Conservation (phyloP, 73 alveolate genomes). For the Uronychia binucleata region DNA sequence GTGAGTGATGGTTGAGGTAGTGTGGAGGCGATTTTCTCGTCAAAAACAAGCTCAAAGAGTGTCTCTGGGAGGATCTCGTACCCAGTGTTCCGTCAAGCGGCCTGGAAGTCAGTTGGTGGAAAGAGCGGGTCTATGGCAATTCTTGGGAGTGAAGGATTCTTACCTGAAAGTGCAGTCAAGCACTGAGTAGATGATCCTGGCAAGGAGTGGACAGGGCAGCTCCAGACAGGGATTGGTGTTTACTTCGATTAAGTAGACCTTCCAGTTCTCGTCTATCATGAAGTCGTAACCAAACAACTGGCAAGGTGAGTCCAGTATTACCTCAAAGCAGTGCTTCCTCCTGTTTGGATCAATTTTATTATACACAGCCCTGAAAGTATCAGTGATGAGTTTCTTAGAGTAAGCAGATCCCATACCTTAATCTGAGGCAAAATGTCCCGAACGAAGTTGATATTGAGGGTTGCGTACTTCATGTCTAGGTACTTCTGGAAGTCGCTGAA, state of each 20-base stretch:
- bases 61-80: constrained; percentile 1
- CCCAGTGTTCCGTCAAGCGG: not conserved
- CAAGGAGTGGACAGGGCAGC: constrained; percentile 89
- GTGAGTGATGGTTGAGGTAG: too few relatives aligned
- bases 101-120: constrained; percentile 59
- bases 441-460: constrained; percentile 23
- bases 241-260: constrained; percentile 91
- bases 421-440: constrained; percentile 55
- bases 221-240: constrained; percentile 97
- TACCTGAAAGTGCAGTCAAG: constrained; percentile 83
- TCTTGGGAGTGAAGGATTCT: constrained; percentile 15
- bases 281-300: constrained; percentile 91
- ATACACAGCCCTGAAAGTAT: constrained; percentile 62
- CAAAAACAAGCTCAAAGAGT: constrained; percentile 21
- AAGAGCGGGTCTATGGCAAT: constrained; percentile 89
- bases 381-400: constrained; percentile 22
- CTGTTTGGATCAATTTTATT: constrained; percentile 59
- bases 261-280: constrained; percentile 90
- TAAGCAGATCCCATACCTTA: not conserved
- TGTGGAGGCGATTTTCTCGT: constrained; percentile 2
- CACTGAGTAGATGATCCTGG: constrained; percentile 86
- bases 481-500: constrained; percentile 53
- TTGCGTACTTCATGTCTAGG: constrained; percentile 12
- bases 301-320: not conserved
- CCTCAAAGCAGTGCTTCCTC: constrained; percentile 65